Conservation (phyloP, 768 basidiomycete species). For the Trametes maxima region DNA sequence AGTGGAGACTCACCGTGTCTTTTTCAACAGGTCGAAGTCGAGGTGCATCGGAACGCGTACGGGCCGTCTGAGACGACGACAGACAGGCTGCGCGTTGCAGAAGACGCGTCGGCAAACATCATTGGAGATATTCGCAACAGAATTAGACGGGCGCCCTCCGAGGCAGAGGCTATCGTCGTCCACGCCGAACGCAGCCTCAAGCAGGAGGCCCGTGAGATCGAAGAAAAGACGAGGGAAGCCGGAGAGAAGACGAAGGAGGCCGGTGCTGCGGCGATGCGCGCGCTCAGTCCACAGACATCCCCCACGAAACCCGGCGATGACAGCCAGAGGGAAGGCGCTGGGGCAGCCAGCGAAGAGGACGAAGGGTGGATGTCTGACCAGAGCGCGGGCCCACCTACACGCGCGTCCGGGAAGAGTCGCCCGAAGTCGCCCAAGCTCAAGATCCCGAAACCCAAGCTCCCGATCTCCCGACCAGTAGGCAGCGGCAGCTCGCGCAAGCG, state of each 20-base stretch:
- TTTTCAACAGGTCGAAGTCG: slow-evolving; percentile 36
- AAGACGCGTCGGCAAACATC: slow-evolving; percentile 30
- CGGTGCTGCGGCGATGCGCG: slow-evolving; percentile 24
- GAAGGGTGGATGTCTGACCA: slow-evolving; percentile 69
- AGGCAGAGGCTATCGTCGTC: slow-evolving; percentile 18
- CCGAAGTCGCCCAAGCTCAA: slow-evolving; percentile 27
- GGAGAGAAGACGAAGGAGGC: slow-evolving; percentile 25
- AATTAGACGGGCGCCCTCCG: slow-evolving; percentile 19
- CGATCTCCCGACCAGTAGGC: slow-evolving; percentile 13
- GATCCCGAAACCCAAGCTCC: slow-evolving; percentile 21
- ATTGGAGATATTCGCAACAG: slow-evolving; percentile 29
- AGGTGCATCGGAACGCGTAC: slow-evolving; percentile 38
- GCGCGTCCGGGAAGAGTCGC: slow-evolving; percentile 5
- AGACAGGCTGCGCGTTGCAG: slow-evolving; percentile 30
- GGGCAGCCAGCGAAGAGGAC: slow-evolving; percentile 48
- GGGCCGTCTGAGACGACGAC: slow-evolving; percentile 33
- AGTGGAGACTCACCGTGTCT: background rate
- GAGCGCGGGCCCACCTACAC: slow-evolving; percentile 32
- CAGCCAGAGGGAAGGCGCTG: background rate
- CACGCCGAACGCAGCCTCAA: slow-evolving; percentile 25
- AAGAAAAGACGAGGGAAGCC: slow-evolving; percentile 19
- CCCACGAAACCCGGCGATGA: background rate
- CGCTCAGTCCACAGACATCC: slow-evolving; percentile 10
- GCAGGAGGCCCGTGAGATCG: slow-evolving; percentile 23
- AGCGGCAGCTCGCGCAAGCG: slow-evolving; percentile 13